A percentile compares a stretch with the other conserved stretches of the same genome.
phyloP scores from a whole-genome alignment of 768 basidiomycete species.

The Albatrellus ellisii region DNA sequence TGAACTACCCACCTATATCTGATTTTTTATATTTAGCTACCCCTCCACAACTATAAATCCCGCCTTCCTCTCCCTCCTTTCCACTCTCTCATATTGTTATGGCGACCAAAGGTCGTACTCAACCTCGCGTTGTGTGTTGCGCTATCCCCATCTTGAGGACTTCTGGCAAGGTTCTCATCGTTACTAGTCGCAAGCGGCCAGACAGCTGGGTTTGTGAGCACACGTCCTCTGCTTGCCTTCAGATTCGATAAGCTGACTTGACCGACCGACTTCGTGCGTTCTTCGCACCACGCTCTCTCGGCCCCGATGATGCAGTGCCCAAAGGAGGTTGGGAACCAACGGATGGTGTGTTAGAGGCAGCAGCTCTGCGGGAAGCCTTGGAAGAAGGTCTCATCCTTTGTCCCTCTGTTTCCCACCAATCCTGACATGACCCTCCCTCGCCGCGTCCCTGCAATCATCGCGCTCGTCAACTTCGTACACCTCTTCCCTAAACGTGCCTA shows the following conservation, averaged over 20 bases:
- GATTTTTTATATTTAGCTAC: neutral
- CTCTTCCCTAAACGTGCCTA: slow-evolving; percentile 26
- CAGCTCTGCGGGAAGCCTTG: slow-evolving; percentile 83
- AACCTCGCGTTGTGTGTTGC: slow-evolving; percentile 81
- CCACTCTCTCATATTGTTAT: slow-evolving; percentile 3
- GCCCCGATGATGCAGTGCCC: slow-evolving; percentile 43
- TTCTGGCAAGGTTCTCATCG: slow-evolving; percentile 66
- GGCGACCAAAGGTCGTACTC: slow-evolving; percentile 58
- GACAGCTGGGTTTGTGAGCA: slow-evolving; percentile 83
- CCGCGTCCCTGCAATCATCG: slow-evolving; percentile 24
- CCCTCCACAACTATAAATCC: neutral
- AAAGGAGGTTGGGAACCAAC: slow-evolving; percentile 86
- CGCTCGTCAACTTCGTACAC: too few species aligned
- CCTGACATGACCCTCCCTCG: slow-evolving; percentile 43
- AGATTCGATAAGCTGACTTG: slow-evolving; percentile 3
- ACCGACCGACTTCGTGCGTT: neutral
- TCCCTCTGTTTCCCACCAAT: slow-evolving; percentile 61
- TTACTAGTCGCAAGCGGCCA: slow-evolving; percentile 75
- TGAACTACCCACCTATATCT: slow-evolving; percentile 6
- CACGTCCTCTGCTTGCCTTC: slow-evolving; percentile 5
- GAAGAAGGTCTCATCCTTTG: slow-evolving; percentile 93
- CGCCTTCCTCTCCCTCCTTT: neutral
- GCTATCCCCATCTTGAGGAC: slow-evolving; percentile 73
- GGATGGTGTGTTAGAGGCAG: slow-evolving; percentile 72
- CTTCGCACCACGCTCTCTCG: slow-evolving; percentile 5